These are phyloP conservation scores for Ceriops zippeliana DNA, from an alignment of 345 rosid species.

Conservation along the genomic window DNA sequence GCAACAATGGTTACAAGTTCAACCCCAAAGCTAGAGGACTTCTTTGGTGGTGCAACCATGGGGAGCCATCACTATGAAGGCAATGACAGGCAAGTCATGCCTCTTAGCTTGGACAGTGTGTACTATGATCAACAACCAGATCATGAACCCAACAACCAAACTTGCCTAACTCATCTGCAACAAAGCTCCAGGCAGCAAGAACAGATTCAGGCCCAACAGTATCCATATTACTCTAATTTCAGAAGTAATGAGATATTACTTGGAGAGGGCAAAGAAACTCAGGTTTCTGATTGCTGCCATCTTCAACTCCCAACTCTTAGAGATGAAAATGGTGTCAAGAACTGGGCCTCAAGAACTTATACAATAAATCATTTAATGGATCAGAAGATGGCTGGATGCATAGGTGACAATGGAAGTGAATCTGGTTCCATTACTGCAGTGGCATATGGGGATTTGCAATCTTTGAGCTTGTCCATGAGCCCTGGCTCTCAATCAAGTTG, in stretches of 20 bases:
- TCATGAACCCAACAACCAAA: constrained; percentile 40
- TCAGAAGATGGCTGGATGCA: constrained; percentile 39
- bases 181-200: constrained; percentile 28
- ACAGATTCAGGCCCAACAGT: constrained; percentile 32
- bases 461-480: constrained; percentile 93
- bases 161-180: constrained; percentile 25
- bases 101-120: constrained; percentile 68
- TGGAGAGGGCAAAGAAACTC: constrained; percentile 30
- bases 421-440: constrained; percentile 47
- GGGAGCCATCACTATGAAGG: constrained; percentile 68
- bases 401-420: constrained; percentile 33
- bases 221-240: constrained; percentile 31
- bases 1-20: constrained; percentile 44
- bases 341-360: constrained; percentile 43
- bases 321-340: constrained; percentile 36
- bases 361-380: constrained; percentile 44
- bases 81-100: constrained; percentile 64
- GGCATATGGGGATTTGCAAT: constrained; percentile 69
- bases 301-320: constrained; percentile 42
- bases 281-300: constrained; percentile 28
- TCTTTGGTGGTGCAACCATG: constrained; percentile 64
- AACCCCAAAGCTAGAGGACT: constrained; percentile 84
- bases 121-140: constrained; percentile 40
- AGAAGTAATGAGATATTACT: constrained; percentile 44
- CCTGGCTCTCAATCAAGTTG: constrained; percentile 90